A percentile compares a stretch with the other conserved stretches of the same genome.
Evolutionary conservation across 179 eudicot genomes (phyloP).

Genomic region (Beta macrorhiza): DNA sequence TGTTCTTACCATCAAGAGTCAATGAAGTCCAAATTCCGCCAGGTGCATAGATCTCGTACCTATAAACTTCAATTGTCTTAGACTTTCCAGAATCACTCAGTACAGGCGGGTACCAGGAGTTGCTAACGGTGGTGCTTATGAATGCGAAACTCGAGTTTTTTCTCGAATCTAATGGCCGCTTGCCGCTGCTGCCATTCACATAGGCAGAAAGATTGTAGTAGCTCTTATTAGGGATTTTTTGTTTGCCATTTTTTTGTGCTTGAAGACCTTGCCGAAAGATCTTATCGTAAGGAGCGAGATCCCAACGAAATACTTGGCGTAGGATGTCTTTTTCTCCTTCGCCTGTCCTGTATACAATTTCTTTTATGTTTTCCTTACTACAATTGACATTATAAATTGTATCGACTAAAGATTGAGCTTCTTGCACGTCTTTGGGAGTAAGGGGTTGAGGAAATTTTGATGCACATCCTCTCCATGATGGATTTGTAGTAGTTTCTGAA

Average conservation of each 20-base stretch:
- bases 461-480: slow-evolving; percentile 8
- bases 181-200: neutral
- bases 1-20: neutral
- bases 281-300: neutral
- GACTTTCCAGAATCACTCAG: too few species aligned
- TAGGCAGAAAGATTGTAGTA: neutral
- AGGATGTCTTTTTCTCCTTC: neutral
- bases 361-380: neutral
- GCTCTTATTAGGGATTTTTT: neutral
- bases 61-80: slow-evolving; percentile 3
- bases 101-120: slow-evolving; percentile 5
- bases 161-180: slow-evolving; percentile 7
- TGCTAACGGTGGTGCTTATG: slow-evolving; percentile 19
- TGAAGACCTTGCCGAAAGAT: slow-evolving; percentile 3
- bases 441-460: neutral
- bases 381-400: neutral
- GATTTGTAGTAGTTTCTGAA: neutral
- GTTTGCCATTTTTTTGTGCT: neutral
- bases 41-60: slow-evolving; percentile 18
- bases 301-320: slow-evolving; percentile 8
- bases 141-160: neutral
- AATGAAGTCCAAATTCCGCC: slow-evolving; percentile 5
- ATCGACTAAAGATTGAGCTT: slow-evolving; percentile 1
- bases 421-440: neutral
- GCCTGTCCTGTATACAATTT: neutral